Conservation (phyloP, 192 early-diverging fungal genomes). For the Backusella westeae region DNA sequence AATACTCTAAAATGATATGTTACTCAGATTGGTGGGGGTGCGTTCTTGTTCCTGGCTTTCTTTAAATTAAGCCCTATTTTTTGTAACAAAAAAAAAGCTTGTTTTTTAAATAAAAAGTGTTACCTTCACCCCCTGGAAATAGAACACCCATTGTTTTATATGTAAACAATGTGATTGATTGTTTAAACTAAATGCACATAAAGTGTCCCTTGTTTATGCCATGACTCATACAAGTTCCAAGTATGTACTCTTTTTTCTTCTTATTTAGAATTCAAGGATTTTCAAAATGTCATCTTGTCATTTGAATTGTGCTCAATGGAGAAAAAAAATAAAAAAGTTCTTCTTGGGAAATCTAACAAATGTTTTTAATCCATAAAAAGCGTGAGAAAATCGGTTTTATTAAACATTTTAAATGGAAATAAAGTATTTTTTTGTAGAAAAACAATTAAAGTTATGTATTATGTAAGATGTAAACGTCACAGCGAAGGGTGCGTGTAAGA, state of each 20-base stretch:
- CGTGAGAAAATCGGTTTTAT: not conserved
- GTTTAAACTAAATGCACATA: not conserved
- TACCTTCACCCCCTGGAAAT: not conserved
- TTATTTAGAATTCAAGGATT: not conserved
- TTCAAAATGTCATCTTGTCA: not conserved
- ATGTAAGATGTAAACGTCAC: not conserved
- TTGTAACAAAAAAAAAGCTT: not conserved
- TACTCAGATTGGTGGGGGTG: slow-evolving; percentile 2
- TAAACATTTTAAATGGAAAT: not conserved
- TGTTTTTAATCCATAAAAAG: not conserved
- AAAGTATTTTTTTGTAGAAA: too few species aligned
- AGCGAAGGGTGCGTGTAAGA: too few species aligned
- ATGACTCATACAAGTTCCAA: not conserved
- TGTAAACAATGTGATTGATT: not conserved
- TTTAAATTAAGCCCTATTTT: not conserved
- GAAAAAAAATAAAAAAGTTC: not conserved
- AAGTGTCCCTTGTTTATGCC: not conserved
- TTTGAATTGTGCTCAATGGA: not conserved
- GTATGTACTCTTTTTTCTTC: not conserved
- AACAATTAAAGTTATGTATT: not conserved
- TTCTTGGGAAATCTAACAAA: not conserved
- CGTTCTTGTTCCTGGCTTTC: not conserved
- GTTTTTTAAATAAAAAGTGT: not conserved
- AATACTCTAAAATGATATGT: not conserved
- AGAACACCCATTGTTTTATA: not conserved